Conservation (phyloP, 805 yeast species). For the Priceomyces haplophilus region DNA sequence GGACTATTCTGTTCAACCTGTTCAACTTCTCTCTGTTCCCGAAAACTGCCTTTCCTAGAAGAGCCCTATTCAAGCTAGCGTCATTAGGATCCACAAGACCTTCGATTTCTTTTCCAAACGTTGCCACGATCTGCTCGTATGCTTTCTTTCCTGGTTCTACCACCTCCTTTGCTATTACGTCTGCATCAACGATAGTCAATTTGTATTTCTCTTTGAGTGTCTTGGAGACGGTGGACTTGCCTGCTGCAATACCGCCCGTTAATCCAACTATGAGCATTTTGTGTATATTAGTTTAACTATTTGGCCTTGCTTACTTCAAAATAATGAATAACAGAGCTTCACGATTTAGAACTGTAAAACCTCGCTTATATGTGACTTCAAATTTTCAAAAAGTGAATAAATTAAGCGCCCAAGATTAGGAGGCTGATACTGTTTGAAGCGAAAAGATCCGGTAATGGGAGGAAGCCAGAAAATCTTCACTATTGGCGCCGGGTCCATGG, state of each 20-base stretch:
- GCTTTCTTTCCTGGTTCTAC: slow-evolving; percentile 79
- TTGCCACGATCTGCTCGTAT: slow-evolving; percentile 57
- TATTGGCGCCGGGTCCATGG: slow-evolving; percentile 55
- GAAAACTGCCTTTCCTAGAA: slow-evolving; percentile 77
- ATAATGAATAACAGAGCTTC: too few species aligned
- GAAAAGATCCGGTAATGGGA: slow-evolving; percentile 5
- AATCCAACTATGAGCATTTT: slow-evolving; percentile 85
- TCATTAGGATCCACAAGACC: slow-evolving; percentile 44
- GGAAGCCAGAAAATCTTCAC: slow-evolving; percentile 27
- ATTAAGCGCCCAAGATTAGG: too few species aligned
- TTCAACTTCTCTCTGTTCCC: slow-evolving; percentile 57
- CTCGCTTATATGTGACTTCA: too few species aligned
- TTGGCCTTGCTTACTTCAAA: too few species aligned
- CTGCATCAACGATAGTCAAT: slow-evolving; percentile 81
- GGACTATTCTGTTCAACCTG: slow-evolving; percentile 71
- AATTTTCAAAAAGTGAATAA: too few species aligned
- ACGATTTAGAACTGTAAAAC: too few species aligned
- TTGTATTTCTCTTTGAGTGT: slow-evolving; percentile 49
- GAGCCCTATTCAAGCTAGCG: slow-evolving; percentile 59
- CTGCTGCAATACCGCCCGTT: slow-evolving; percentile 98
- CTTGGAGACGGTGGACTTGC: slow-evolving; percentile 85
- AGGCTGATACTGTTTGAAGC: too few species aligned
- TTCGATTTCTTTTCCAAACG: slow-evolving; percentile 56
- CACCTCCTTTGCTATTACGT: slow-evolving; percentile 78
- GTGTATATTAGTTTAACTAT: too few species aligned